phyloP scores from a whole-genome alignment of 208 protist species.

The Leishmania mexicana region DNA sequence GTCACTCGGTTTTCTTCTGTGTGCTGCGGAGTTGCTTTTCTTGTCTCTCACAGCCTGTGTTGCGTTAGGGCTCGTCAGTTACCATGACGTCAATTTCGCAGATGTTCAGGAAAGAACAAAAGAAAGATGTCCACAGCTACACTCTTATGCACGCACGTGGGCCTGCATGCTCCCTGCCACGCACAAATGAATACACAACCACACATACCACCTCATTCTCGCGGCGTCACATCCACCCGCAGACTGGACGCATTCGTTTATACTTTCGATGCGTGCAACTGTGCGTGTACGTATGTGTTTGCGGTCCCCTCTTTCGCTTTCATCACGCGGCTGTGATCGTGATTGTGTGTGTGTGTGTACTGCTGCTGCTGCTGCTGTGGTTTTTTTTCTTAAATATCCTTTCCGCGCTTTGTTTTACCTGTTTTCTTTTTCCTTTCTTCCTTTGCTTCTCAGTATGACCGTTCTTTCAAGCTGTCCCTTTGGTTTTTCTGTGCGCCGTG shows the following conservation, averaged over 20 bases:
- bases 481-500: neutral
- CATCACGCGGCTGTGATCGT: neutral
- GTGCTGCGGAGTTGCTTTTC: neutral
- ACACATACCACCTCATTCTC: neutral
- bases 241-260: constrained; percentile 4
- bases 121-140: neutral
- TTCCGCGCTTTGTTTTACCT: neutral
- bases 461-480: neutral
- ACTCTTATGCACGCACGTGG: neutral
- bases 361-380: neutral
- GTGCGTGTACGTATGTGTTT: neutral
- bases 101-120: neutral
- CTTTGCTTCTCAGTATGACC: neutral
- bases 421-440: neutral
- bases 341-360: constrained; percentile 2
- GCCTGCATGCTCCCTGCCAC: neutral
- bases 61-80: neutral
- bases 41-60: neutral
- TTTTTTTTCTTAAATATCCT: neutral
- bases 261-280: neutral
- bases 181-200: neutral
- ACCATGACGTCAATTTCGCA: neutral
- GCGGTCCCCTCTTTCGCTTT: neutral
- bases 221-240: neutral
- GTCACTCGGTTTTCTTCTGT: neutral